phyloP scores from a whole-genome alignment of 345 rosid species.

The Salix arbutifolia region DNA sequence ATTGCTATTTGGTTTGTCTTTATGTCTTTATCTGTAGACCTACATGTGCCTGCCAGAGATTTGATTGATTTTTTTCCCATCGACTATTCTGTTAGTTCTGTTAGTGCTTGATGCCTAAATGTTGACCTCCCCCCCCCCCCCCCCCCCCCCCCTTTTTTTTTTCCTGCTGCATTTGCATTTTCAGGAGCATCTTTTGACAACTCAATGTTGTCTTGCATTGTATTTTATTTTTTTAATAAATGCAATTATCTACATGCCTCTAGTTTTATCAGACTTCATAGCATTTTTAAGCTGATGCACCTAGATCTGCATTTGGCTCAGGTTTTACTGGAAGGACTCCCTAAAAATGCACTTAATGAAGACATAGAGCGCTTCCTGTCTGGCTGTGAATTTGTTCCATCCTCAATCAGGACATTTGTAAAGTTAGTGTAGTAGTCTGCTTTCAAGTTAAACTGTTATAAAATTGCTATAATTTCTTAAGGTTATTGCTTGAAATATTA shows the following conservation, averaged over 20 bases:
- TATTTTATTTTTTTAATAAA: not conserved
- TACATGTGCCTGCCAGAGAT: no score
- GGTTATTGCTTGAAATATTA: not conserved
- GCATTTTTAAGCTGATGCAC: constrained; percentile 1
- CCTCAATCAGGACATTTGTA: constrained; percentile 35
- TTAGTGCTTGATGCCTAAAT: not conserved
- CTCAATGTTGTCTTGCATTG: not conserved
- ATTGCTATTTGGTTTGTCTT: not conserved
- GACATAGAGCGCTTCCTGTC: constrained; percentile 72
- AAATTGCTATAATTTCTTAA: not conserved
- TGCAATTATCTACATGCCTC: not conserved
- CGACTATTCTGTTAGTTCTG: not conserved
- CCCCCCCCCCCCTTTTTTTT: no score
- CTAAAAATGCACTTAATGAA: constrained; percentile 39
- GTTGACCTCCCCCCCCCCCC: no score
- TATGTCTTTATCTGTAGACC: not conserved
- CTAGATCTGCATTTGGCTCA: constrained; percentile 18
- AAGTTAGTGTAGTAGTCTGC: constrained; percentile 35
- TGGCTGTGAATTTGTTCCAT: constrained; percentile 55
- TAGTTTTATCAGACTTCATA: not conserved
- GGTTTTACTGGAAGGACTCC: constrained; percentile 63
- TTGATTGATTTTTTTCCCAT: not conserved
- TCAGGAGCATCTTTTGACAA: not conserved
- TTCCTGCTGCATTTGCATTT: not conserved
- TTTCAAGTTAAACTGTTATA: not conserved